Evolutionary conservation across 148 eudicot genomes (phyloP).

Genomic region (Diospyros lotus): DNA sequence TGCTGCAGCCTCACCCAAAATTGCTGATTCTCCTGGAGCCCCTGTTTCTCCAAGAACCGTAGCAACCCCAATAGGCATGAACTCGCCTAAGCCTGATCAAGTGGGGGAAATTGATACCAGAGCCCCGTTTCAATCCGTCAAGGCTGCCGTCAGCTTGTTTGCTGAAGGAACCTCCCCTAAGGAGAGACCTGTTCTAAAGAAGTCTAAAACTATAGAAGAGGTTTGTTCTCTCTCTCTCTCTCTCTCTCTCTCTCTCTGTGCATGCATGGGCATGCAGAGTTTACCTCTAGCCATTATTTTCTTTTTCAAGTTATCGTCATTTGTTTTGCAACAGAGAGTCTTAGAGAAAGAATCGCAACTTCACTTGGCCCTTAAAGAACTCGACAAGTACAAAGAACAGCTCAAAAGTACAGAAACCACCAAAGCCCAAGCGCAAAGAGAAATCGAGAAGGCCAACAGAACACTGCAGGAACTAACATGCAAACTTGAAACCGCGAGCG

Average conservation of each 20-base stretch:
- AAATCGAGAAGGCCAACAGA: constrained; percentile 56
- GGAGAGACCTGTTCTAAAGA: constrained; percentile 29
- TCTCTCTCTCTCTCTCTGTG: too few relatives aligned
- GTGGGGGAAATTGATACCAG: constrained; percentile 85
- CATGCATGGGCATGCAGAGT: too few relatives aligned
- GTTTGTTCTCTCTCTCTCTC: constrained; percentile 16
- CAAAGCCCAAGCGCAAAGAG: constrained; percentile 50
- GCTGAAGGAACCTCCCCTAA: constrained; percentile 54
- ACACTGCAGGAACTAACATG: constrained; percentile 50
- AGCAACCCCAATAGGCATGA: constrained; percentile 8
- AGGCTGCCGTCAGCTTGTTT: constrained; percentile 76
- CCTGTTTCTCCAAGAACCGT: constrained; percentile 35
- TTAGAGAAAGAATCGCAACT: constrained; percentile 73
- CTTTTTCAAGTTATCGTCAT: not conserved
- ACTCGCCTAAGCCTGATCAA: constrained; percentile 44
- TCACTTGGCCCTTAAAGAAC: constrained; percentile 56
- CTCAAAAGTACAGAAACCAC: constrained; percentile 47
- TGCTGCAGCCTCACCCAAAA: constrained; percentile 36
- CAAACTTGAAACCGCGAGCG: constrained; percentile 48
- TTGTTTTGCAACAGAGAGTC: constrained; percentile 35
- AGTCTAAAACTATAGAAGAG: constrained; percentile 52
- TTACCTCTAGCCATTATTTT: not conserved
- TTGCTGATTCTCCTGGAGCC: constrained; percentile 13
- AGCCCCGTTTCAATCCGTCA: constrained; percentile 84
- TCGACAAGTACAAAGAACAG: constrained; percentile 54